These are phyloP conservation scores for Neonectria punicea DNA, from an alignment of 2,329 filamentous ascomycete species.

Conservation along the genomic window DNA sequence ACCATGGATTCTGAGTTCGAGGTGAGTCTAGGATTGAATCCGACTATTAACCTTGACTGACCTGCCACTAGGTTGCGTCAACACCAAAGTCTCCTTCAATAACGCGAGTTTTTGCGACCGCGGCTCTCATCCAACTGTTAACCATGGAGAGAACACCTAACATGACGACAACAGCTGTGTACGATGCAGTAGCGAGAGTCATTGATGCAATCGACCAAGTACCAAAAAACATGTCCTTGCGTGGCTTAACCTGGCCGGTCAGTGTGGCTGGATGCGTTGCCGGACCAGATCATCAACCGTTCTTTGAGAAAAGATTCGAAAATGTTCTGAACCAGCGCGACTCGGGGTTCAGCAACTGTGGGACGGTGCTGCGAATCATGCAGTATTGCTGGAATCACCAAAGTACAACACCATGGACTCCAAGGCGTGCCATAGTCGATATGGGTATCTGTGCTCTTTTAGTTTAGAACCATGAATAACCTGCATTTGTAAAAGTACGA, in stretches of 20 bases:
- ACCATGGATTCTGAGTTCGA: not conserved
- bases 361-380: slow-evolving; percentile 29
- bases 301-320: slow-evolving; percentile 27
- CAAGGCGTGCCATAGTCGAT: slow-evolving; percentile 28
- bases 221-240: slow-evolving; percentile 21
- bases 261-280: slow-evolving; percentile 32
- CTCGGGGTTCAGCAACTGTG: slow-evolving; percentile 32
- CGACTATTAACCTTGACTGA: not conserved
- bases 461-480: too few species aligned
- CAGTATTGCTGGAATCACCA: slow-evolving; percentile 28
- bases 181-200: slow-evolving; percentile 1
- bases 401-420: slow-evolving; percentile 22
- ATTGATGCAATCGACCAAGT: slow-evolving; percentile 22
- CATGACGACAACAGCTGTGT: not conserved
- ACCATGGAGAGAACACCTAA: not conserved
- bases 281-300: slow-evolving; percentile 19
- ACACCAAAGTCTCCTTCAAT: not conserved
- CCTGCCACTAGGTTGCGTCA: not conserved
- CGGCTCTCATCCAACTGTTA: slow-evolving; percentile 29
- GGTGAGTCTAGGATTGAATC: not conserved
- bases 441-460: slow-evolving; percentile 36
- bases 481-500: too few species aligned
- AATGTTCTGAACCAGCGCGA: slow-evolving; percentile 13
- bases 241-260: slow-evolving; percentile 30
- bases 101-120: slow-evolving; percentile 26